A percentile compares a stretch with the other conserved stretches of the same genome.
phyloP scores from a whole-genome alignment of 352 stramenopile genomes.

The Pythium apleroticum region DNA sequence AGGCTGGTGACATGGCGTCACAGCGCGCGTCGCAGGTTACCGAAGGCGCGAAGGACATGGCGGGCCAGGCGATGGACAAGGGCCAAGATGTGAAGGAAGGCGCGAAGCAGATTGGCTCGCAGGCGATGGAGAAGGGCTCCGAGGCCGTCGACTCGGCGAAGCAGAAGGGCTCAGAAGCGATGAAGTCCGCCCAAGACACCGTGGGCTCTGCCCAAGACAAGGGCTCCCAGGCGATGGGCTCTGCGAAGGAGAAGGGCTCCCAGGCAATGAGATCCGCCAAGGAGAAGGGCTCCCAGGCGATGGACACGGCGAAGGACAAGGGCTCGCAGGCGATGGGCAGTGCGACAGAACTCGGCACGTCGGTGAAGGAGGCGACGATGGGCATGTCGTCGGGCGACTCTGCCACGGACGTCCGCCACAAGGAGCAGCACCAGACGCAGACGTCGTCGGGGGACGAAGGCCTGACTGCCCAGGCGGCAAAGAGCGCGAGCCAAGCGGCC shows the following conservation, averaged over 20 bases:
- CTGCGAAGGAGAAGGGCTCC: constrained; percentile 11
- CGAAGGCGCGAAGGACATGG: constrained; percentile 24
- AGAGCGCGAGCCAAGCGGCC: constrained; percentile 20
- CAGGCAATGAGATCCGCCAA: constrained; percentile 1
- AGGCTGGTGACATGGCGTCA: constrained; percentile 25
- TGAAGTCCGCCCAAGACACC: not conserved
- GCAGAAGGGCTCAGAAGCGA: constrained; percentile 10
- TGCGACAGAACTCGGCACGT: constrained; percentile 21
- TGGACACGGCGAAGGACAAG: constrained; percentile 24
- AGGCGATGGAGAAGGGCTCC: constrained; percentile 21
- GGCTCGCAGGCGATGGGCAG: constrained; percentile 13
- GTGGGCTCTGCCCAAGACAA: constrained; percentile 11
- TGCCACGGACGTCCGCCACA: constrained; percentile 23
- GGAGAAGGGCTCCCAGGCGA: constrained; percentile 18
- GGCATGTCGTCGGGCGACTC: constrained; percentile 33
- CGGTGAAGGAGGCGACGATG: constrained; percentile 26
- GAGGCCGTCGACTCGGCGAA: constrained; percentile 16
- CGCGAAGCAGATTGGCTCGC: constrained; percentile 18
- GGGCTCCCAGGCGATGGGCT: constrained; percentile 9
- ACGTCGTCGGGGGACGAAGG: constrained; percentile 16
- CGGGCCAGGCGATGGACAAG: constrained; percentile 25
- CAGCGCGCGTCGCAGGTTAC: constrained; percentile 25
- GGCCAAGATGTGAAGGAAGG: constrained; percentile 22
- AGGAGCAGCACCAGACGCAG: constrained; percentile 21
- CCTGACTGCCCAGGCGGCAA: constrained; percentile 19